Evolutionary conservation across 2,329 filamentous ascomycete genomes (phyloP), one percentile per base, ranked within the genome.

Genomic region (Phyllosticta citriasiana): DNA sequence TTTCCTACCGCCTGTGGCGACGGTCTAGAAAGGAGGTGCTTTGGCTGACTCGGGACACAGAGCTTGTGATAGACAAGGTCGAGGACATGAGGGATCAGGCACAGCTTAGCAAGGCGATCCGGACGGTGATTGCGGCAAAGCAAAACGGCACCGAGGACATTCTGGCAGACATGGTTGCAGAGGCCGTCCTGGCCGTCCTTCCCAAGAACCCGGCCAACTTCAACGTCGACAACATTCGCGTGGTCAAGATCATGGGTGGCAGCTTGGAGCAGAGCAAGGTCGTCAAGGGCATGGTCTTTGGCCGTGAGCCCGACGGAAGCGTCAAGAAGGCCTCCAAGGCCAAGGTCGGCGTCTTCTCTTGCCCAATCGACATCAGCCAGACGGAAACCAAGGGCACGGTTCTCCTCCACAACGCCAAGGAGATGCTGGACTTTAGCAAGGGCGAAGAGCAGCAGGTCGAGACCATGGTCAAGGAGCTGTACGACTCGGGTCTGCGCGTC

Each of bases 241-340:
- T 99, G 62, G 95, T 99, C 69, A 99, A 99, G 84, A 99, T 99
- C 71, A 97, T 99, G 93, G 94, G 94, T 69, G 93, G 94, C 66
- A 91, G 88, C 73, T 80, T 99, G 72, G 90, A 95, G 71, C 92
- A 99, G 79, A 96, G 91, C 75, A 87, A 85, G 67, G 93, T 99
- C 14, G 88, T 99, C 63, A 95, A 89, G 82, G 94, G 94, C 67
- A 99, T 99, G 94, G 95, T 99, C 58, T 97, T 99, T 73, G 88
- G 91, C 70, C 88, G 95, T 73, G 89, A 96, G 77, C 94, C 94
- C n/a, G 88, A 96, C 72, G 92, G 93, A 56, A 77, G 66, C 16
- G 80, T 97, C 74, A 97, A 96, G 83, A 96, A 95, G 80, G 92
- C 88, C 33, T 81, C 78, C 68, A 94, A 90, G 78, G 93, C 94